These are phyloP conservation scores for Dillenia turbinata DNA, from an alignment of 164 flowering plant species.

Conservation along the genomic window DNA sequence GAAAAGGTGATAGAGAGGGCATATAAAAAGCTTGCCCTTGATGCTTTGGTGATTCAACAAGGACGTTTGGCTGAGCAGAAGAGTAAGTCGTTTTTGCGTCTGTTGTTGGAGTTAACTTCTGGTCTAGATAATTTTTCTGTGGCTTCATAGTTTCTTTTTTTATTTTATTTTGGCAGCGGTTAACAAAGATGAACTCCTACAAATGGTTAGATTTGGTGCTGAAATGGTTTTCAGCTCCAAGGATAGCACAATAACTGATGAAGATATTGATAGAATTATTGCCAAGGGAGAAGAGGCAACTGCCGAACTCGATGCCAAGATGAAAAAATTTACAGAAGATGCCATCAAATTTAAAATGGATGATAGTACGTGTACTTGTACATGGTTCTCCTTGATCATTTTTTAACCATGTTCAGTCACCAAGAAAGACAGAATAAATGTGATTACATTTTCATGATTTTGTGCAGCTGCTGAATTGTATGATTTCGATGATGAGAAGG, in stretches of 20 bases:
- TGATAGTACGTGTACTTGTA: slow-evolving; percentile 63
- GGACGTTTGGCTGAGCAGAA: slow-evolving; percentile 98
- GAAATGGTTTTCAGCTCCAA: slow-evolving; percentile 99
- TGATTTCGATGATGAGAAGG: slow-evolving; percentile 96
- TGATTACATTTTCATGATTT: slow-evolving; percentile 4
- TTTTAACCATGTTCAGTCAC: background rate
- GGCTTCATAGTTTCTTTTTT: slow-evolving; percentile 5
- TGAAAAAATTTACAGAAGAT: slow-evolving; percentile 99
- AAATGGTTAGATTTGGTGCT: slow-evolving; percentile 99
- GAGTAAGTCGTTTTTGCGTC: slow-evolving; percentile 33
- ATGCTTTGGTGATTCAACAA: slow-evolving; percentile 98
- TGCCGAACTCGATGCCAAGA: slow-evolving; percentile 99
- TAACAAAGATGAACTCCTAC: slow-evolving; percentile 92
- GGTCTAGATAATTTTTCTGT: background rate
- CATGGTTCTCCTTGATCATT: background rate
- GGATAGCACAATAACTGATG: slow-evolving; percentile 97
- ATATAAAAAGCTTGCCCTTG: slow-evolving; percentile 97
- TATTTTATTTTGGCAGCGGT: slow-evolving; percentile 57
- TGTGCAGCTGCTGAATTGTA: slow-evolving; percentile 89
- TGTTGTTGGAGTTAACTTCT: slow-evolving; percentile 1
- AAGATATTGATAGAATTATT: slow-evolving; percentile 95
- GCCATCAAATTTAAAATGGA: slow-evolving; percentile 99
- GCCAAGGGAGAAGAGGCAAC: slow-evolving; percentile 99
- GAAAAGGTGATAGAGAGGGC: slow-evolving; percentile 99
- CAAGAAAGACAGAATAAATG: background rate